phyloP scores from a whole-genome alignment of 495 filamentous ascomycete species.

The Xylaria nigripes region DNA sequence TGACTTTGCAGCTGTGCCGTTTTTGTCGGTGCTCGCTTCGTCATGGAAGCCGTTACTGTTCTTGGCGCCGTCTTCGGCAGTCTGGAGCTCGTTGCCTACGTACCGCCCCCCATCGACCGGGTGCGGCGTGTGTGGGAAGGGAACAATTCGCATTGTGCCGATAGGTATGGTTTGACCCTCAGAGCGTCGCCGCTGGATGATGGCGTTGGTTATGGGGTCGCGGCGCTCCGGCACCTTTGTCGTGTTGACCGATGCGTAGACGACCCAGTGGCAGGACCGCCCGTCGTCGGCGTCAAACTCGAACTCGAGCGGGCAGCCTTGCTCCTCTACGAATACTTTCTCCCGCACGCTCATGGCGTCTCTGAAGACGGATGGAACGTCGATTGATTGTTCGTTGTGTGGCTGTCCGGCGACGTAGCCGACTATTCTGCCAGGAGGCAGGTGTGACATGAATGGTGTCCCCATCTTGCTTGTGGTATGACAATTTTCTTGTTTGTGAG shows the following conservation, averaged over 20 bases:
- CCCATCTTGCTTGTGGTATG: constrained; percentile 16
- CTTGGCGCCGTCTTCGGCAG: neutral
- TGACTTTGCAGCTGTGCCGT: neutral
- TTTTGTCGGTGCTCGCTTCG: constrained; percentile 6
- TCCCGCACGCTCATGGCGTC: constrained; percentile 74
- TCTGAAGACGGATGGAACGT: constrained; percentile 53
- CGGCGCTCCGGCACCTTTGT: constrained; percentile 27
- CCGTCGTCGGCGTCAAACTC: constrained; percentile 77
- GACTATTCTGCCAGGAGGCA: constrained; percentile 36
- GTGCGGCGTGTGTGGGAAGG: constrained; percentile 61
- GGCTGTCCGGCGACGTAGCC: constrained; percentile 37
- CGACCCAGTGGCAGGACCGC: constrained; percentile 72
- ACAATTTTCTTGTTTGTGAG: neutral
- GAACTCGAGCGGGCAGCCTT: constrained; percentile 53
- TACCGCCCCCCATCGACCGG: constrained; percentile 39
- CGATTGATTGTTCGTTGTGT: constrained; percentile 34
- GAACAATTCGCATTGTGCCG: constrained; percentile 69
- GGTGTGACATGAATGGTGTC: constrained; percentile 43
- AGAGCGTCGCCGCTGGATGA: constrained; percentile 28
- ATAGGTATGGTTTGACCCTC: constrained; percentile 44
- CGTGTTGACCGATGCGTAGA: constrained; percentile 51
- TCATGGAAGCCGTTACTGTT: neutral
- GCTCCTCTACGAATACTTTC: constrained; percentile 70
- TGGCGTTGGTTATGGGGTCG: constrained; percentile 22
- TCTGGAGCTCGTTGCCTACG: constrained; percentile 25